Conservation (phyloP, 2,329 filamentous ascomycete species). For the Penicillium corylophilum region DNA sequence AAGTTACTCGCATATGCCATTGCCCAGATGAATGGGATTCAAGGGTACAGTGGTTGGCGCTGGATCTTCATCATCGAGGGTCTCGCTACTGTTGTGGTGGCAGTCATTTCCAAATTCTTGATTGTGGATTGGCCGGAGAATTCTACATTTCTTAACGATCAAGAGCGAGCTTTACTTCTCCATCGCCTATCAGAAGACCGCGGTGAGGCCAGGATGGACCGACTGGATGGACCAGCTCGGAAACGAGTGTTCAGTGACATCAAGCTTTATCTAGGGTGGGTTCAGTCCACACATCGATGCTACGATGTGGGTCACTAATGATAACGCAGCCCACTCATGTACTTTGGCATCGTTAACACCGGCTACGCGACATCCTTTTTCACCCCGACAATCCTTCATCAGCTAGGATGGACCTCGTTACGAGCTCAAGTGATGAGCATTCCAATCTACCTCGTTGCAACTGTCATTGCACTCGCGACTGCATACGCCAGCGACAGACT, state of each 20-base stretch:
- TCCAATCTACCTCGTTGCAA: constrained; percentile 63
- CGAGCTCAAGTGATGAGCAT: constrained; percentile 51
- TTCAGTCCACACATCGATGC: constrained; percentile 1
- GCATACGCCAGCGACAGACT: constrained; percentile 53
- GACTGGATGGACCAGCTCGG: constrained; percentile 50
- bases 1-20: constrained; percentile 46
- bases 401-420: constrained; percentile 57
- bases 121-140: constrained; percentile 47
- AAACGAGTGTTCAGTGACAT: constrained; percentile 48
- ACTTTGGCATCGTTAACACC: constrained; percentile 60
- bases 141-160: constrained; percentile 47
- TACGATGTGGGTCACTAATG: background rate
- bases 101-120: constrained; percentile 52
- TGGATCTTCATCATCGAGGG: constrained; percentile 55
- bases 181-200: constrained; percentile 44
- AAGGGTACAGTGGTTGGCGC: constrained; percentile 43
- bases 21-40: constrained; percentile 41
- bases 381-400: constrained; percentile 45
- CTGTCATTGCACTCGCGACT: constrained; percentile 55
- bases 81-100: constrained; percentile 48
- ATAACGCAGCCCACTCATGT: constrained; percentile 52
- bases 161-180: constrained; percentile 47
- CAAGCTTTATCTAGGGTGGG: constrained; percentile 41
- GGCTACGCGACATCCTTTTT: constrained; percentile 47
- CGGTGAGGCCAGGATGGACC: constrained; percentile 53